Evolutionary conservation across 768 basidiomycete species (phyloP).

Genomic region (Kwoniella bestiolae): DNA sequence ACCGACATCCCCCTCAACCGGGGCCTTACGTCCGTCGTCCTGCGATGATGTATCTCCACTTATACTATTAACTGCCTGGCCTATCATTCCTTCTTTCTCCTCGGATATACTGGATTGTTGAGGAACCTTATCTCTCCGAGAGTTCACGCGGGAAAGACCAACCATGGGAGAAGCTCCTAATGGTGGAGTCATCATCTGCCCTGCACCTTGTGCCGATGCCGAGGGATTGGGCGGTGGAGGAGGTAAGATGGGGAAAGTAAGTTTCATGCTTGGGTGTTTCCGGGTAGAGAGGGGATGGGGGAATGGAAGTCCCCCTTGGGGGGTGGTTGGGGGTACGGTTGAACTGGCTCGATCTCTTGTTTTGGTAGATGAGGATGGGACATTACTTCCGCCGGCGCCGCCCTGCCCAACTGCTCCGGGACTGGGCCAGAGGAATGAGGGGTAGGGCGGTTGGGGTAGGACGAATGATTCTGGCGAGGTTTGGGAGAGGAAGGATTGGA

Average conservation of each 20-base stretch:
- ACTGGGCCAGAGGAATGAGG: slow-evolving; percentile 47
- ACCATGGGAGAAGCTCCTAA: slow-evolving; percentile 6
- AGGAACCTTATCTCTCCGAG: not conserved
- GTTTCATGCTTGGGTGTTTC: slow-evolving; percentile 47
- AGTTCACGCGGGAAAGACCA: slow-evolving; percentile 5
- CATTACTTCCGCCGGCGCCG: not conserved
- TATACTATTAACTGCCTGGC: not conserved
- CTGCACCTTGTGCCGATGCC: not conserved
- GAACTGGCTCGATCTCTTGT: not conserved
- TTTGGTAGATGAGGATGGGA: slow-evolving; percentile 3
- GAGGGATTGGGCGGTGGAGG: slow-evolving; percentile 4
- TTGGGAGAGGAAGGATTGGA: slow-evolving; percentile 33
- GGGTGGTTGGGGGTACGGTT: not conserved
- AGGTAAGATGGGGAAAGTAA: slow-evolving; percentile 36
- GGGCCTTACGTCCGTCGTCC: not conserved
- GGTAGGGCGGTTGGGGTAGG: slow-evolving; percentile 41
- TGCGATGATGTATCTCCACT: not conserved
- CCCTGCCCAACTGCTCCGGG: not conserved
- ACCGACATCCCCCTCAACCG: not conserved
- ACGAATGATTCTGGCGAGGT: slow-evolving; percentile 15
- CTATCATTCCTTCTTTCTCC: not conserved
- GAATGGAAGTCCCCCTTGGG: slow-evolving; percentile 24
- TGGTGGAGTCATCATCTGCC: slow-evolving; percentile 2
- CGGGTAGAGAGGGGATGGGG: slow-evolving; percentile 40
- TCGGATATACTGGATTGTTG: not conserved